Percentiles rank a stretch among this genome's conserved stretches.
Conservation (phyloP, 73 alveolate genomes). For the Blepharisma stoltei region DNA sequence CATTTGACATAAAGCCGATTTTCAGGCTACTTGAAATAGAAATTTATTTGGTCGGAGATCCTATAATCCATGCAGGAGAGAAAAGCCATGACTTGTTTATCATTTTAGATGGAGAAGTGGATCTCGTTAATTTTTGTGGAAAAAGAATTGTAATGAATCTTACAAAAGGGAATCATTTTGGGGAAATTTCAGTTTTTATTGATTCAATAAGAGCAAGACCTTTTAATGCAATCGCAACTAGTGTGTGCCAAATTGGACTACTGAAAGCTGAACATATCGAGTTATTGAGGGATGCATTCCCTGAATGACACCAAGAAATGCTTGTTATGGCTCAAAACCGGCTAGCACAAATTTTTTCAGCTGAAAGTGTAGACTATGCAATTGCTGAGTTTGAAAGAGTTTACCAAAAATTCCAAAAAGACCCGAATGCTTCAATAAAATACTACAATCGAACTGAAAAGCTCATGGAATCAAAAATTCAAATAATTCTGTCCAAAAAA, state of each 20-base stretch:
- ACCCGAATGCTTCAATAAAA: neutral
- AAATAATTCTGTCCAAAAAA: neutral
- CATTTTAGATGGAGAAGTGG: slow-evolving; percentile 61
- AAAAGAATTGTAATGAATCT: slow-evolving; percentile 39
- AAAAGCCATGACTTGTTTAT: neutral
- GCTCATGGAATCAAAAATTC: slow-evolving; percentile 20
- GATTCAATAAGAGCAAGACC: slow-evolving; percentile 38
- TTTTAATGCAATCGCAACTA: slow-evolving; percentile 44
- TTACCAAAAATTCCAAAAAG: neutral
- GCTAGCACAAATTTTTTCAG: neutral
- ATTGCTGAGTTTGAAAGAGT: neutral
- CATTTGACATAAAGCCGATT: too few relatives aligned
- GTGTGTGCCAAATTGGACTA: slow-evolving; percentile 45
- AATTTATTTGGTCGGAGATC: neutral
- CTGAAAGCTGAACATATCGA: slow-evolving; percentile 35
- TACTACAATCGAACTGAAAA: slow-evolving; percentile 12
- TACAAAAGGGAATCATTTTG: slow-evolving; percentile 56
- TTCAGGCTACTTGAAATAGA: neutral
- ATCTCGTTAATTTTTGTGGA: slow-evolving; percentile 35
- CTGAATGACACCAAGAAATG: slow-evolving; percentile 37
- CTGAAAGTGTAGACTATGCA: neutral
- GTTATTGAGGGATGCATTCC: slow-evolving; percentile 51
- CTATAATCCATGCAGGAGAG: neutral
- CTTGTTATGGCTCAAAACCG: slow-evolving; percentile 22
- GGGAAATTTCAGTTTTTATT: slow-evolving; percentile 25